Conservation (phyloP, 805 yeast genomes). For the Brettanomyces custersianus region DNA sequence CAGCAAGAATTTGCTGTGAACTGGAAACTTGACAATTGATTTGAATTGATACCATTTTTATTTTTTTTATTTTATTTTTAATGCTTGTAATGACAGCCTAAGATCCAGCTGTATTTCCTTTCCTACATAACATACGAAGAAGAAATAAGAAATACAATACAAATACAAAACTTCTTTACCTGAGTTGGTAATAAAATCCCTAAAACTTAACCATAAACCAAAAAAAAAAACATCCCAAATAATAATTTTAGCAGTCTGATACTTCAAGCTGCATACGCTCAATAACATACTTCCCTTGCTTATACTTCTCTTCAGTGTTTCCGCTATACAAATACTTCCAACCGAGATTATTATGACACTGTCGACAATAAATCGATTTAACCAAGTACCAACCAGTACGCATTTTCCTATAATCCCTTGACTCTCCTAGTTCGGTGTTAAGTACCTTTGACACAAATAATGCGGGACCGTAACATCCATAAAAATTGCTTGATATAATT, state of each 20-base stretch:
- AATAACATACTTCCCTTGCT: conserved; percentile 26
- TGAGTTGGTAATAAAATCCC: not conserved
- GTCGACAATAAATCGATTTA: conserved; percentile 21
- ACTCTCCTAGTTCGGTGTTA: conserved; percentile 14
- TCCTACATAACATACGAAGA: too few species aligned
- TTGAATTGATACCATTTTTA: too few species aligned
- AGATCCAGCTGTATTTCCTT: too few species aligned
- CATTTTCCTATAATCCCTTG: conserved; percentile 21
- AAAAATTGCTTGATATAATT: conserved; percentile 25
- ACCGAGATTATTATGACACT: conserved; percentile 23
- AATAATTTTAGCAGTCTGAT: conserved; percentile 10
- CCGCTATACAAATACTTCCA: conserved; percentile 27
- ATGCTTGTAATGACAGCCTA: too few species aligned
- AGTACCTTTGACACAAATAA: conserved; percentile 24
- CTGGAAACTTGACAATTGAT: too few species aligned
- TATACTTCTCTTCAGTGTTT: conserved; percentile 21
- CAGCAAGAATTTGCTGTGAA: too few species aligned
- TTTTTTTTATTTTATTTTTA: too few species aligned
- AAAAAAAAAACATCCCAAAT: not conserved
- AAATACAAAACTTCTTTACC: too few species aligned
- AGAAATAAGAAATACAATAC: too few species aligned
- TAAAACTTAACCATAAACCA: not conserved
- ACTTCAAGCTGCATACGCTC: conserved; percentile 21
- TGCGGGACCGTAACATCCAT: conserved; percentile 26
- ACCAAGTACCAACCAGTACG: conserved; percentile 26